phyloP scores from a whole-genome alignment of 148 eudicot genomes.

The Camellia japonica region DNA sequence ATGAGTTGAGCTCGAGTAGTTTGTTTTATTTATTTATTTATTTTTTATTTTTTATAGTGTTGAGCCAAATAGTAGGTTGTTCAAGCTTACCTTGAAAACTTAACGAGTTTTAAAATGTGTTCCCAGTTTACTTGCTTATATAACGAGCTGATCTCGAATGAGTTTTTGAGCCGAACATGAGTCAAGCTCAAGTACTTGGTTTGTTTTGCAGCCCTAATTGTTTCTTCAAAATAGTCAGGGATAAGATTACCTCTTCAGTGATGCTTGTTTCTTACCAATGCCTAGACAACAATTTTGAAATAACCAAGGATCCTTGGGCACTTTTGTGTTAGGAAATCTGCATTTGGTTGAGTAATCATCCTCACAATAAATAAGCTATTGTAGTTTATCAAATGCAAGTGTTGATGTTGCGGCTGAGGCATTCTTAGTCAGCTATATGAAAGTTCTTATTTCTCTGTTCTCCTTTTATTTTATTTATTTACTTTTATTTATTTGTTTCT shows the following conservation, averaged over 20 bases:
- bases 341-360: background rate
- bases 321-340: background rate
- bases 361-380: background rate
- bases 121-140: too few species aligned
- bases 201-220: background rate
- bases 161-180: too few species aligned
- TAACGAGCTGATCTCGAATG: too few species aligned
- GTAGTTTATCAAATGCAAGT: background rate
- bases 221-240: slow-evolving; percentile 2
- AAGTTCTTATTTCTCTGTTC: background rate
- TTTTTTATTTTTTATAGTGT: too few species aligned
- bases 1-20: too few species aligned
- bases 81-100: too few species aligned
- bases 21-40: too few species aligned
- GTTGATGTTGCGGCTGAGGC: background rate
- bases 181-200: too few species aligned
- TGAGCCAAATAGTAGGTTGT: too few species aligned
- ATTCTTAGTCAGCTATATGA: background rate
- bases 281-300: background rate
- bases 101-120: too few species aligned
- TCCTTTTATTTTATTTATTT: background rate
- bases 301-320: background rate
- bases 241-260: background rate
- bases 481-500: background rate
- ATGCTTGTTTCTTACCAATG: background rate